Evolutionary conservation across 148 eudicot species (phyloP).

Genomic region (Amaranthus palmeri): DNA sequence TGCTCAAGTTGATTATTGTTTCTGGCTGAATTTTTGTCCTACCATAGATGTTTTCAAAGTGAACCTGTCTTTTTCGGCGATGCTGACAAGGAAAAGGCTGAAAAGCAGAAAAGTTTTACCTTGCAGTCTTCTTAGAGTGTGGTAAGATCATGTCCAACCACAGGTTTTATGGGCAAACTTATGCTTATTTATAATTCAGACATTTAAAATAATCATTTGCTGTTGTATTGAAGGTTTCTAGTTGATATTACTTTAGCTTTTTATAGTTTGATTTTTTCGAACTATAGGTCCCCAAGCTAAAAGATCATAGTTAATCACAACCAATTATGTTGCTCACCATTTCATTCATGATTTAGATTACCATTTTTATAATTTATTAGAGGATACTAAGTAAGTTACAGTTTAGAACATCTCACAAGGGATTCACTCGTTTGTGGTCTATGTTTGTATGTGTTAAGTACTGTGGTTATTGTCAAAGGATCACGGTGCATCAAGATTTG

Average conservation of each 20-base stretch:
- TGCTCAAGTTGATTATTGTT: slow-evolving; percentile 40
- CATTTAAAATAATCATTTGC: neutral
- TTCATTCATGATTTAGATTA: neutral
- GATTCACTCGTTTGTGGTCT: neutral
- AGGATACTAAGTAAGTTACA: neutral
- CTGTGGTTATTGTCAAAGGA: neutral
- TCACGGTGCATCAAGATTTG: neutral
- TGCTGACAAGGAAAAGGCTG: slow-evolving; percentile 59
- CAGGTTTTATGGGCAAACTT: slow-evolving; percentile 20
- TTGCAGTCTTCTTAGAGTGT: slow-evolving; percentile 34
- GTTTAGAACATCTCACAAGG: neutral
- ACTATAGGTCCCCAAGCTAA: neutral
- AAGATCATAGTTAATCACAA: neutral
- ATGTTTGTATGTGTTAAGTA: neutral
- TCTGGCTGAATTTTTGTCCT: slow-evolving; percentile 42
- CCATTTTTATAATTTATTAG: neutral
- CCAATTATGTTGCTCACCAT: neutral
- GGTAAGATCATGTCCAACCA: slow-evolving; percentile 52
- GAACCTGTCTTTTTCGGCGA: slow-evolving; percentile 56
- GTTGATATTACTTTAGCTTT: neutral
- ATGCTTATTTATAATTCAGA: slow-evolving; percentile 11
- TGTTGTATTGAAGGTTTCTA: slow-evolving; percentile 11
- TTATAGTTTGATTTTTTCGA: neutral
- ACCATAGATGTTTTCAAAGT: slow-evolving; percentile 53
- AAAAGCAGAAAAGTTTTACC: slow-evolving; percentile 44